Evolutionary conservation across 2,329 filamentous ascomycete genomes (phyloP).

Genomic region (Aspergillus luchuensis): DNA sequence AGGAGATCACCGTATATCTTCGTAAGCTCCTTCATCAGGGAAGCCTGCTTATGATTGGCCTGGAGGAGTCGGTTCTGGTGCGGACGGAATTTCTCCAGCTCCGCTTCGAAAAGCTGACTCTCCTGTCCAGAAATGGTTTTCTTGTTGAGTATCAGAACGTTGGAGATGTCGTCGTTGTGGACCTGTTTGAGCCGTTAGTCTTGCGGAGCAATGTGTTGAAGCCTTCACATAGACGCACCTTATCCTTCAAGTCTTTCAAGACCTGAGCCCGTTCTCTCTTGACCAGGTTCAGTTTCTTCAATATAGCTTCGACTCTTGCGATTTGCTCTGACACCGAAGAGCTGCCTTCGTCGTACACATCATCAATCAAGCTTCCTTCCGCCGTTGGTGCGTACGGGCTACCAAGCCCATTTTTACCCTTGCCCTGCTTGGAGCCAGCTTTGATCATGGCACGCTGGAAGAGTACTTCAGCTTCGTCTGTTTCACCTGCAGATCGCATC

Average conservation of each 20-base stretch:
- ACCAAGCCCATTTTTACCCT: conserved; percentile 62
- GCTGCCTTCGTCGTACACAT: conserved; percentile 80
- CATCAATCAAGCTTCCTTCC: conserved; percentile 83
- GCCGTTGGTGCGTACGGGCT: conserved; percentile 59
- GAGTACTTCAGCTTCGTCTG: conserved; percentile 80
- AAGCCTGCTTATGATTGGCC: conserved; percentile 92
- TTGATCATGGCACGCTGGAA: conserved; percentile 87
- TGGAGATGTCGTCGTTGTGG: conserved; percentile 95
- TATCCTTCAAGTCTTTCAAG: conserved; percentile 95
- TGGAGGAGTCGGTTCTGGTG: conserved; percentile 90
- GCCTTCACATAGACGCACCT: conserved; percentile 59
- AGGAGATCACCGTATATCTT: conserved; percentile 81
- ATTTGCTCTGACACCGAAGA: conserved; percentile 89
- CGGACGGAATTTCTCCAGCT: conserved; percentile 95
- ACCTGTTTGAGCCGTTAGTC: conserved; percentile 57
- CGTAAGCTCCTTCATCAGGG: conserved; percentile 92
- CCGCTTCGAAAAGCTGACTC: conserved; percentile 86
- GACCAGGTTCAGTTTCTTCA: conserved; percentile 88
- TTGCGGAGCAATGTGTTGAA: background rate
- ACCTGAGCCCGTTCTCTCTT: conserved; percentile 91
- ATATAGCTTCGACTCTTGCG: conserved; percentile 78
- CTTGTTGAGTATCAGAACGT: conserved; percentile 96
- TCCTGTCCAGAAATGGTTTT: conserved; percentile 94
- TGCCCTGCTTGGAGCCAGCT: conserved; percentile 60
- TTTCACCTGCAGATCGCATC: conserved; percentile 86